phyloP scores from a whole-genome alignment of 768 basidiomycete genomes.

The Mycena galopus region DNA sequence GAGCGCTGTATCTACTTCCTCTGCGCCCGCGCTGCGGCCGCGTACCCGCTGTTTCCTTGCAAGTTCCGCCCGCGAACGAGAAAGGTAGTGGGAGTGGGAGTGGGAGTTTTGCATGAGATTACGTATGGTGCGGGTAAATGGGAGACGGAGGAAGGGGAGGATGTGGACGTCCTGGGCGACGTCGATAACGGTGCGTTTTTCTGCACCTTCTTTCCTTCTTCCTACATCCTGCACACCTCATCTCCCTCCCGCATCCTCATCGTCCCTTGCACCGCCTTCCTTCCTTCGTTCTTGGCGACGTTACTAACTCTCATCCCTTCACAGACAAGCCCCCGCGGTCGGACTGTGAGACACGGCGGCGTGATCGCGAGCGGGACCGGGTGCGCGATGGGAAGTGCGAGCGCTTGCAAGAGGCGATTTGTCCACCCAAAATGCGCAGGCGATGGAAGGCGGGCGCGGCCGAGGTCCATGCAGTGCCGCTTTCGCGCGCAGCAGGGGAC shows the following conservation, averaged over 20 bases:
- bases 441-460: constrained; percentile 13
- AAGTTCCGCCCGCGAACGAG: no score
- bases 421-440: constrained; percentile 30
- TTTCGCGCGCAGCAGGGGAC: neutral
- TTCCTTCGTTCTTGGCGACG: neutral
- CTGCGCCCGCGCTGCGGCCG: no score
- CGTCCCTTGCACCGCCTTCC: neutral
- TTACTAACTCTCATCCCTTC: neutral
- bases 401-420: neutral
- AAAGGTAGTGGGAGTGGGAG: no score
- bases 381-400: neutral
- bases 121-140: no score
- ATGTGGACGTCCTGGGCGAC: neutral
- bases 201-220: neutral
- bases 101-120: neutral
- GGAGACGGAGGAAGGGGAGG: neutral
- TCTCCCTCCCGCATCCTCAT: neutral
- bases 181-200: neutral
- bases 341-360: constrained; percentile 11
- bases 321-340: neutral
- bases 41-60: no score
- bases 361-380: constrained; percentile 8
- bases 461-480: neutral
- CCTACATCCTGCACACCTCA: neutral
- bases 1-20: no score